Percentiles rank a stretch among this genome's conserved stretches.
phyloP scores from a whole-genome alignment of 2,329 filamentous ascomycete species.

The Cercospora nicotianae region DNA sequence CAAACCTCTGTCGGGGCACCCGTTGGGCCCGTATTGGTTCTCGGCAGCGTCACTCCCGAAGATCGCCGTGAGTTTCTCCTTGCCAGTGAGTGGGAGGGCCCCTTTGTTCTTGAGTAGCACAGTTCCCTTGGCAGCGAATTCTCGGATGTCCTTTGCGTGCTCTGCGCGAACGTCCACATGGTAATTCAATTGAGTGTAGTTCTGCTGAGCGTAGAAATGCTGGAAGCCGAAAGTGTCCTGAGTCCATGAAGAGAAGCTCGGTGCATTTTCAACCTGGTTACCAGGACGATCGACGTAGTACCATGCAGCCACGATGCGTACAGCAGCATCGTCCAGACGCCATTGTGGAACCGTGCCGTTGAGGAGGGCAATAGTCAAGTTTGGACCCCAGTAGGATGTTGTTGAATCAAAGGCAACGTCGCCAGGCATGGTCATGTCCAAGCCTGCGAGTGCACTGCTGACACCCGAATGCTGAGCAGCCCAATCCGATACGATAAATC shows the following conservation, averaged over 20 bases:
- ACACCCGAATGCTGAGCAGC: constrained; percentile 70
- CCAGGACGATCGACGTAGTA: constrained; percentile 62
- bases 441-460: constrained; percentile 65
- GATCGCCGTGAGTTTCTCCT: constrained; percentile 72
- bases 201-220: constrained; percentile 63
- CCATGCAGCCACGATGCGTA: constrained; percentile 71
- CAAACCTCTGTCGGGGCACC: constrained; percentile 71
- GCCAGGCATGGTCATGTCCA: constrained; percentile 76
- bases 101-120: constrained; percentile 87
- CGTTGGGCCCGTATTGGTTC: constrained; percentile 74
- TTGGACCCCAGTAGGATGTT: constrained; percentile 58
- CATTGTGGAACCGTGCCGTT: constrained; percentile 88
- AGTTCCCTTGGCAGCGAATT: constrained; percentile 74
- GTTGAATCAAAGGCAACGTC: constrained; percentile 74
- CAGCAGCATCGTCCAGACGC: constrained; percentile 85
- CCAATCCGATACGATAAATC: constrained; percentile 70
- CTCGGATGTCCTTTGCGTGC: constrained; percentile 71
- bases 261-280: constrained; percentile 52
- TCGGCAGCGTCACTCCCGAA: constrained; percentile 82
- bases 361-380: constrained; percentile 81
- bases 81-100: constrained; percentile 69
- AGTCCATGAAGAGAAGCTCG: constrained; percentile 88
- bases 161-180: constrained; percentile 81
- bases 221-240: constrained; percentile 69
- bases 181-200: constrained; percentile 68